A percentile compares a stretch with the other conserved stretches of the same genome.
Conservation (phyloP, 2,329 filamentous ascomycete species). For the Fusarium sp. region DNA sequence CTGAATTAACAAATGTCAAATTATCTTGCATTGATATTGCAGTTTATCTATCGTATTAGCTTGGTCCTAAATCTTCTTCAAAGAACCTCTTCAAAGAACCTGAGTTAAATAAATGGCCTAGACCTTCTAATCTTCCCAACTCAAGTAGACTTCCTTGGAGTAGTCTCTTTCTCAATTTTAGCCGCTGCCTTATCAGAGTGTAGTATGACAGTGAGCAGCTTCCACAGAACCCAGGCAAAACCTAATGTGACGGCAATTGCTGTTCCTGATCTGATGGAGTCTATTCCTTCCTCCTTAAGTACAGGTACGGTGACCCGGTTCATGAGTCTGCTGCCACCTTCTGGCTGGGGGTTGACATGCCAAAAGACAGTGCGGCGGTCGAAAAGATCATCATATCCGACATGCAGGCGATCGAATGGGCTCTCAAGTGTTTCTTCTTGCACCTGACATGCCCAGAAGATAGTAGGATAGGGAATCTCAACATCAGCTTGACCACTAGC, state of each 20-base stretch:
- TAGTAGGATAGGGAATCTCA: constrained; percentile 80
- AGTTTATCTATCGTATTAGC: neutral
- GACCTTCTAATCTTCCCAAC: neutral
- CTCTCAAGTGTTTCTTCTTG: constrained; percentile 77
- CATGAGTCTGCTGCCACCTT: constrained; percentile 57
- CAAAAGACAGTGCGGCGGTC: constrained; percentile 83
- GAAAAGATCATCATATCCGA: constrained; percentile 91
- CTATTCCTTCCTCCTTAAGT: constrained; percentile 64
- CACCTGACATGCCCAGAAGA: constrained; percentile 91
- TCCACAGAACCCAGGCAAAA: constrained; percentile 77
- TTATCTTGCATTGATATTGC: neutral
- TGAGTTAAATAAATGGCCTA: neutral
- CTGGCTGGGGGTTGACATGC: constrained; percentile 72
- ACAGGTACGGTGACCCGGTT: constrained; percentile 74
- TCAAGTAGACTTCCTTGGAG: constrained; percentile 45
- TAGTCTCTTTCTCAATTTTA: neutral
- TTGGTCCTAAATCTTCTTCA: neutral
- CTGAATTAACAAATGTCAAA: neutral
- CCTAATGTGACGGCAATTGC: constrained; percentile 70
- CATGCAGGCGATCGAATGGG: constrained; percentile 85
- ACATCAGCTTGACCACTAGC: constrained; percentile 65
- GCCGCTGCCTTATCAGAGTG: constrained; percentile 6
- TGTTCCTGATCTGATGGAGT: constrained; percentile 67
- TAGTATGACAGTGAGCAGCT: constrained; percentile 54
- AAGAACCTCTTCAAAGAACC: too few relatives aligned